Evolutionary conservation across 106 monocot species (phyloP), one percentile per base, ranked within the genome.

Genomic region (Dioscorea zingiberensis): DNA sequence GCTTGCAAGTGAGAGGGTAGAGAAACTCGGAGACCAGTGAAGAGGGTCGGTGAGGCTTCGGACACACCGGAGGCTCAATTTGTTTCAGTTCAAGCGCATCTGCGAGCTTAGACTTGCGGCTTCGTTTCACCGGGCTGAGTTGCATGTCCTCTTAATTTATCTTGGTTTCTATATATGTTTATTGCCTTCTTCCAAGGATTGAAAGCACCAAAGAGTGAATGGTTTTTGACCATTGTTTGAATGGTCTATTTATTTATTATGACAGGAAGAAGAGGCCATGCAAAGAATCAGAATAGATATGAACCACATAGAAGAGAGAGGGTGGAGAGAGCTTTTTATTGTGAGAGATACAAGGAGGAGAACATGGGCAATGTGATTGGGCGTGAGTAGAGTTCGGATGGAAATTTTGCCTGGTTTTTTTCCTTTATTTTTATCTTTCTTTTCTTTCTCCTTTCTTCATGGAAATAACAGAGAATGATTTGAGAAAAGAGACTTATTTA

Each of bases 1-100:
- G 74, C 32, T 60, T 74, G 44, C 47, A 59, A 13, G 18, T 54
- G 58, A 74, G 60, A 14, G 74, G 67, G 54, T 55, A 74, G 21
- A 74, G 60, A 49, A 74, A 61, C 44, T 67, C 74, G 0, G 58
- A n/a, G n/a, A n/a, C n/a, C n/a, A n/a, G n/a, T n/a, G n/a, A n/a
- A n/a, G n/a, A 47, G 15, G 67, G 65, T 49, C 66, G n/a, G 11
- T 58, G 51, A 19, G 74, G 74, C 16, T 54, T 67, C 2, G 74
- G 74, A 25, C 74, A 74, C 2, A 38, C 74, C 5, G 60, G 74
- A 32, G 51, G 66, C 49, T 74, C 74, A 10, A 63, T 54, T 7
- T 11, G 19, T 7, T 24, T 21, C 3, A 2, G 19, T 21, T 56
- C 56, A 56, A 56, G 1, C 56, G 38, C 10, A 6, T 38, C 38